These are phyloP conservation scores for Daldinia loculata DNA, from an alignment of 495 filamentous ascomycete species.

Conservation along the genomic window DNA sequence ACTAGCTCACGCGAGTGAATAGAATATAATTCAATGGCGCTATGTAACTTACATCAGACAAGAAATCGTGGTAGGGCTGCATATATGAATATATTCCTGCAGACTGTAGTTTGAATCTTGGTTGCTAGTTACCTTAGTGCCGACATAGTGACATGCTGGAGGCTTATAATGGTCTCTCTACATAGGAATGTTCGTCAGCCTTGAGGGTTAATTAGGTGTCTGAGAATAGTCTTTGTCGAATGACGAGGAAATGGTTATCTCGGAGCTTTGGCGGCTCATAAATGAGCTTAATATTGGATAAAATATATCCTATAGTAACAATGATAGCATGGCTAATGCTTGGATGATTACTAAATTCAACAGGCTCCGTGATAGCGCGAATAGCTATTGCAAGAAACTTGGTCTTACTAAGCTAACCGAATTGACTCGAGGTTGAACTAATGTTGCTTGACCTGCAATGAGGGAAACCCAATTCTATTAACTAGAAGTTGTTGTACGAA, in stretches of 20 bases:
- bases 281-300: conserved; percentile 4
- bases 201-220: conserved; percentile 5
- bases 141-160: conserved; percentile 10
- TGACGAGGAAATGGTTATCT: background rate
- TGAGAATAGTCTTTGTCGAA: conserved; percentile 22
- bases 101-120: background rate
- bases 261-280: background rate
- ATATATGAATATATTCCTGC: conserved; percentile 14
- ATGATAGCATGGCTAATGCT: background rate
- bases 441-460: background rate
- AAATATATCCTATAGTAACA: background rate
- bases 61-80: conserved; percentile 34
- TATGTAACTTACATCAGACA: conserved; percentile 32
- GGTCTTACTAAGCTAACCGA: background rate
- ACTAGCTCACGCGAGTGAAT: background rate
- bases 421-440: background rate
- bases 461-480: background rate
- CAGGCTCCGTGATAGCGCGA: too few species aligned
- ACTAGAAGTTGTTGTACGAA: too few species aligned
- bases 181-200: conserved; percentile 7
- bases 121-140: background rate
- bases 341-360: background rate
- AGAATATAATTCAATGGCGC: conserved; percentile 23
- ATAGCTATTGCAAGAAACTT: background rate
- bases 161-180: background rate